A percentile compares a stretch with the other conserved stretches of the same genome.
phyloP scores from a whole-genome alignment of 2,329 filamentous ascomycete species.

The Alternaria ventricosa region DNA sequence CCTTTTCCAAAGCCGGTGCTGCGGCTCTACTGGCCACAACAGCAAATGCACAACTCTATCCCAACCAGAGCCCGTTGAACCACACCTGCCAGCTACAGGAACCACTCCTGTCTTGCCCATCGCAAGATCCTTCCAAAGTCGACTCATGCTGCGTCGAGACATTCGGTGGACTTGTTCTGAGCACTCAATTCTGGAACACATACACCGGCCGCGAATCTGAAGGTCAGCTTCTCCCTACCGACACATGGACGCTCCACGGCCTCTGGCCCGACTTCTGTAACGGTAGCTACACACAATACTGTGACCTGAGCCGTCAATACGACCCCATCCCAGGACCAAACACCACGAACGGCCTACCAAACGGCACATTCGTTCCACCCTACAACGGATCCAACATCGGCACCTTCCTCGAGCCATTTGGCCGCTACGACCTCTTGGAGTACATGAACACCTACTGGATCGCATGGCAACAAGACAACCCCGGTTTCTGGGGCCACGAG shows the following conservation, averaged over 20 bases:
- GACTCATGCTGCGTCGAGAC: conserved; percentile 72
- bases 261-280: conserved; percentile 52
- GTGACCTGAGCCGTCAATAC: conserved; percentile 69
- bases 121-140: conserved; percentile 46
- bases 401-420: conserved; percentile 65
- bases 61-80: conserved; percentile 58
- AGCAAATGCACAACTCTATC: conserved; percentile 51
- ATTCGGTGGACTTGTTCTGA: conserved; percentile 66
- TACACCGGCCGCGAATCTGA: conserved; percentile 66
- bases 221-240: conserved; percentile 64
- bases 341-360: conserved; percentile 64
- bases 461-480: conserved; percentile 62
- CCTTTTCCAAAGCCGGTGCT: conserved; percentile 19
- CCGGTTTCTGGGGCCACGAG: conserved; percentile 70
- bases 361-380: conserved; percentile 60
- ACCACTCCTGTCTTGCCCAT: conserved; percentile 43
- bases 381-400: conserved; percentile 66
- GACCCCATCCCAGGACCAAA: conserved; percentile 68
- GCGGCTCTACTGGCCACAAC: conserved; percentile 27
- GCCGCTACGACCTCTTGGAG: conserved; percentile 64
- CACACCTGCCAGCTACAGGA: conserved; percentile 61
- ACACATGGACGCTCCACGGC: conserved; percentile 67
- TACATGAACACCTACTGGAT: conserved; percentile 74
- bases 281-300: conserved; percentile 71
- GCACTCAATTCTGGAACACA: conserved; percentile 70